These are phyloP conservation scores for Pochonia chlamydosporia DNA, from an alignment of 2,329 filamentous ascomycete genomes.

Conservation along the genomic window DNA sequence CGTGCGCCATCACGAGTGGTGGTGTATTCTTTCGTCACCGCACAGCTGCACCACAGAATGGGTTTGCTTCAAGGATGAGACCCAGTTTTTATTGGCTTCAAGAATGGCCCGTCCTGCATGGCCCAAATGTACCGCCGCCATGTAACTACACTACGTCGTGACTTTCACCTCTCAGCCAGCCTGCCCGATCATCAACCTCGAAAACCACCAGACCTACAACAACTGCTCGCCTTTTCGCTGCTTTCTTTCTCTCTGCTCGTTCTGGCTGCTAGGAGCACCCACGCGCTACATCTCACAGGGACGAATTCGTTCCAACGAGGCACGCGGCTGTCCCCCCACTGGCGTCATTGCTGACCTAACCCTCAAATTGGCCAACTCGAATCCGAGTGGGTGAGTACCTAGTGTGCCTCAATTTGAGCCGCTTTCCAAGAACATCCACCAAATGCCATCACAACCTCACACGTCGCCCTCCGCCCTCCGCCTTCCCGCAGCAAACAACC, in stretches of 20 bases:
- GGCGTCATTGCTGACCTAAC: slow-evolving; percentile 35
- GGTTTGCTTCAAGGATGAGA: slow-evolving; percentile 5
- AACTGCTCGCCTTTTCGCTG: neutral
- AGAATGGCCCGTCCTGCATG: slow-evolving; percentile 19
- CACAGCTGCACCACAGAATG: neutral
- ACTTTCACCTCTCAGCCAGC: slow-evolving; percentile 20
- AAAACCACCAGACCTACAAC: neutral
- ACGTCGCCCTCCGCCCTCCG: neutral
- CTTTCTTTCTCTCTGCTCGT: no score
- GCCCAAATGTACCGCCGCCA: slow-evolving; percentile 25
- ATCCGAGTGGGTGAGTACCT: slow-evolving; percentile 18
- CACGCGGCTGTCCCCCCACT: slow-evolving; percentile 16
- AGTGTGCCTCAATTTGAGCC: slow-evolving; percentile 31
- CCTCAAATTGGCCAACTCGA: slow-evolving; percentile 16
- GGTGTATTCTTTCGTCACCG: neutral
- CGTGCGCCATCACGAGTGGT: neutral
- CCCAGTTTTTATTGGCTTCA: slow-evolving; percentile 15
- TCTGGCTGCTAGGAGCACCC: neutral
- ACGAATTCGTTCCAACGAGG: neutral
- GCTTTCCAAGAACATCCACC: slow-evolving; percentile 12
- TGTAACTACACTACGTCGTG: slow-evolving; percentile 26
- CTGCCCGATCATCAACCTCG: slow-evolving; percentile 3
- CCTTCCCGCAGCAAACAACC: neutral
- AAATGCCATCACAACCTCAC: slow-evolving; percentile 5
- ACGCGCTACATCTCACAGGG: neutral